Conservation (phyloP, 768 basidiomycete species). For the Hygrocybe coccinea region DNA sequence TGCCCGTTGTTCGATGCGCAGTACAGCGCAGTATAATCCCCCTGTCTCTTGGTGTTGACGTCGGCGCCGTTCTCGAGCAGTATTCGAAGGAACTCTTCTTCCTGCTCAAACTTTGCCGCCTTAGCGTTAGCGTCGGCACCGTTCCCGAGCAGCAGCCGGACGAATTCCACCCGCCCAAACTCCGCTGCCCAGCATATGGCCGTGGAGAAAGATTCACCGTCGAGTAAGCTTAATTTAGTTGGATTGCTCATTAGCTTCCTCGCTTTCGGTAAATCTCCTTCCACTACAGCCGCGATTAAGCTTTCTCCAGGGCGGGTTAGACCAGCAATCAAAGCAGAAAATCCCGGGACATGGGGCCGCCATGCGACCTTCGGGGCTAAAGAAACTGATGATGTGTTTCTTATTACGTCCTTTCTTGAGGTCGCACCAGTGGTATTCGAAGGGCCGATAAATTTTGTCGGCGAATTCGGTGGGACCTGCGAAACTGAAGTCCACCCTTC, state of each 20-base stretch:
- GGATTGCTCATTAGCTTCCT: neutral
- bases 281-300: neutral
- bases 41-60: neutral
- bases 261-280: neutral
- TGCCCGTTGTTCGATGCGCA: neutral
- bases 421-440: too few species aligned
- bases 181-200: neutral
- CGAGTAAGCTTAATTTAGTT: neutral
- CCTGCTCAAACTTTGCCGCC: neutral
- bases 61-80: neutral
- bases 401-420: neutral
- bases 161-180: neutral
- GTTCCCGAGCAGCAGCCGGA: neutral
- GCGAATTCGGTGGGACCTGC: too few species aligned
- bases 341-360: neutral
- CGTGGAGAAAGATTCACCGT: neutral
- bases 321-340: neutral
- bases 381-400: neutral
- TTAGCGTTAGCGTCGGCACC: neutral
- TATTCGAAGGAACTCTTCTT: neutral
- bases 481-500: too few species aligned
- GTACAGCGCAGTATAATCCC: neutral
- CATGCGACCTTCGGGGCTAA: neutral
- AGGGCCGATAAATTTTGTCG: too few species aligned
- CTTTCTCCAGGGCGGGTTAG: neutral